Conservation (phyloP, 2,329 filamentous ascomycete species). For the Curvularia sp. region DNA sequence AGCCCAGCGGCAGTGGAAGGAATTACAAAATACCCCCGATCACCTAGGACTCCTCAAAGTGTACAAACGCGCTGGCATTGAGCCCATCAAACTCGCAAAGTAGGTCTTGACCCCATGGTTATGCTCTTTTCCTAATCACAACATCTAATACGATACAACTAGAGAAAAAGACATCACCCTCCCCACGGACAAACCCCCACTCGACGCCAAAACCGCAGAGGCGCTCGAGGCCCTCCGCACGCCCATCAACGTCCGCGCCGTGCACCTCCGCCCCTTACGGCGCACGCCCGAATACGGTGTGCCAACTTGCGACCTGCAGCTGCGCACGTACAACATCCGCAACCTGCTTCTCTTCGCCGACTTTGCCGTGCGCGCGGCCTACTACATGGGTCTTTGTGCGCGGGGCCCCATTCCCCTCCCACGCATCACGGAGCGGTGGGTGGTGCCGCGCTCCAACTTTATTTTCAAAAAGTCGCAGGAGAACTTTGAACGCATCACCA, state of each 20-base stretch:
- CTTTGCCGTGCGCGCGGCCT: conserved; percentile 92
- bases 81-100: conserved; percentile 48
- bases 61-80: conserved; percentile 44
- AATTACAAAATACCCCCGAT: conserved; percentile 42
- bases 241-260: conserved; percentile 81
- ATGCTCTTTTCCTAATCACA: background rate
- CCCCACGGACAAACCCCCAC: conserved; percentile 39
- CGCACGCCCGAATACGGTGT: conserved; percentile 77
- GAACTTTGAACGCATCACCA: conserved; percentile 93
- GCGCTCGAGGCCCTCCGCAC: conserved; percentile 44
- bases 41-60: conserved; percentile 39
- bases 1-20: conserved; percentile 39
- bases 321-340: conserved; percentile 88
- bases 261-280: conserved; percentile 85
- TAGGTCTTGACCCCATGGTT: conserved; percentile 17
- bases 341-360: conserved; percentile 95
- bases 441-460: conserved; percentile 86
- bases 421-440: conserved; percentile 90
- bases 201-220: conserved; percentile 40
- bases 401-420: conserved; percentile 87
- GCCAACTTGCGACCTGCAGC: conserved; percentile 86
- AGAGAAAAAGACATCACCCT: conserved; percentile 44
- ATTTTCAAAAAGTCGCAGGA: conserved; percentile 98
- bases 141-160: background rate
- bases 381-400: conserved; percentile 87